Base-by-base conservation (phyloP, 441 rosid genomes). In the Lepidium campestre region DNA sequence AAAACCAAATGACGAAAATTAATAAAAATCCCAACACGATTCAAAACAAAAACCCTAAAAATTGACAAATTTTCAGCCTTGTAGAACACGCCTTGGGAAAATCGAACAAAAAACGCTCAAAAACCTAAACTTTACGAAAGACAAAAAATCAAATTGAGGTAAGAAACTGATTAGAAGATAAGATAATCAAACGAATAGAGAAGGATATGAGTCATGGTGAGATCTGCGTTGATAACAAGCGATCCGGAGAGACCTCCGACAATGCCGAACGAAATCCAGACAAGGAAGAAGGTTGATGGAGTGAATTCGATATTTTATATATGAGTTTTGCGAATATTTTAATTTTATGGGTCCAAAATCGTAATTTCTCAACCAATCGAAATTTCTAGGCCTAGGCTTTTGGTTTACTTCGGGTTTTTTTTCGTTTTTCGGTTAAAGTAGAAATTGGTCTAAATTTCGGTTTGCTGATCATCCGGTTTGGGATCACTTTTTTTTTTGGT, bases 131-230 rank as follows among this genome's bases (percentile, higher is more conserved):
- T 23, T 3, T 22, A 37, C 11, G 17, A 20, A 53, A 25, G 10
- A 13, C 2, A 56, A n/a, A 20, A 2, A 5, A 37, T 23, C 39
- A 50, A 61, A 55, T 18, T 20, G 34, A 11, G 44, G 15, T 19
- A 14, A 50, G 45, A 50, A 49, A 59, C 4, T 12, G 63, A 70
- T 34, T 15, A 35, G 25, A 41, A 42, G 8, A 52, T 3, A 22
- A 7, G 42, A 54, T 25, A 31, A 35, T 1, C 0, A 45, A 27
- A 22, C 13, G 50, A 48, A 47, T 48, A 0, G 63, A 31, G 12
- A 71, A 72, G 66, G 75, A 72, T 72, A 72, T 65, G 71, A 72
- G 75, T 72, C 75, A 72, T 72, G 34, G 54, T 19, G 66, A 47
- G 6, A 62, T 22, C 65, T 32, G 58, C 62, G 57, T 10, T 62